phyloP scores from a whole-genome alignment of 2,329 filamentous ascomycete genomes.

The Gyromitra esculenta region DNA sequence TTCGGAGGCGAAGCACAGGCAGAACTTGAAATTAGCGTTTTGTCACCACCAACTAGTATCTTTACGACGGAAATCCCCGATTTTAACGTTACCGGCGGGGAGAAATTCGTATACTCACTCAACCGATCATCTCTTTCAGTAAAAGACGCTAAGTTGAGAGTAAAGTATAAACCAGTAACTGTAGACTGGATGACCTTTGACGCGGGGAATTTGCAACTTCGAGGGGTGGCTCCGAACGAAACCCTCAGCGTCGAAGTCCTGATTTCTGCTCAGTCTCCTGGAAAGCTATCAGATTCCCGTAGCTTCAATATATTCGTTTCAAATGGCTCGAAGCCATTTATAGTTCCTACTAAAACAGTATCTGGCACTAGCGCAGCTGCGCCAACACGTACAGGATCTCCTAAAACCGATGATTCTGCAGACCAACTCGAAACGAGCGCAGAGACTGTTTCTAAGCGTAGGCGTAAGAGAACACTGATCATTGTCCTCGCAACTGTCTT shows the following conservation, averaged over 20 bases:
- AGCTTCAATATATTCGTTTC: slow-evolving; percentile 37
- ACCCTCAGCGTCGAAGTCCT: slow-evolving; percentile 32
- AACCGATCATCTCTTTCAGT: slow-evolving; percentile 62
- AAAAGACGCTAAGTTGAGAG: slow-evolving; percentile 57
- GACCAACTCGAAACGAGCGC: slow-evolving; percentile 24
- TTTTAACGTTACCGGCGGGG: slow-evolving; percentile 62
- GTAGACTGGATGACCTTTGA: slow-evolving; percentile 63
- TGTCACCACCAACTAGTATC: slow-evolving; percentile 59
- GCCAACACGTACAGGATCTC: slow-evolving; percentile 21
- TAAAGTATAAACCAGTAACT: slow-evolving; percentile 60
- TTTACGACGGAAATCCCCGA: slow-evolving; percentile 61
- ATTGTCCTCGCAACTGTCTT: slow-evolving; percentile 50
- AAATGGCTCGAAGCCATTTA: neutral
- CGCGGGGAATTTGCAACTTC: slow-evolving; percentile 43
- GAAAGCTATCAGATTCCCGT: slow-evolving; percentile 43
- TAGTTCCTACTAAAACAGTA: slow-evolving; percentile 27
- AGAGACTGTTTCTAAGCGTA: slow-evolving; percentile 24
- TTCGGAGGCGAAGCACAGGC: slow-evolving; percentile 70
- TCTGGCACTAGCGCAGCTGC: slow-evolving; percentile 5
- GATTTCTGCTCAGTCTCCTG: slow-evolving; percentile 41
- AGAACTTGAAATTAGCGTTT: slow-evolving; percentile 63
- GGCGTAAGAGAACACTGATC: slow-evolving; percentile 46
- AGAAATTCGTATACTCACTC: slow-evolving; percentile 63
- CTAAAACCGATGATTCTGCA: slow-evolving; percentile 2
- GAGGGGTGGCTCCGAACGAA: slow-evolving; percentile 41